Evolutionary conservation across 208 protist species (phyloP).

Genomic region (Leishmania mexicana): DNA sequence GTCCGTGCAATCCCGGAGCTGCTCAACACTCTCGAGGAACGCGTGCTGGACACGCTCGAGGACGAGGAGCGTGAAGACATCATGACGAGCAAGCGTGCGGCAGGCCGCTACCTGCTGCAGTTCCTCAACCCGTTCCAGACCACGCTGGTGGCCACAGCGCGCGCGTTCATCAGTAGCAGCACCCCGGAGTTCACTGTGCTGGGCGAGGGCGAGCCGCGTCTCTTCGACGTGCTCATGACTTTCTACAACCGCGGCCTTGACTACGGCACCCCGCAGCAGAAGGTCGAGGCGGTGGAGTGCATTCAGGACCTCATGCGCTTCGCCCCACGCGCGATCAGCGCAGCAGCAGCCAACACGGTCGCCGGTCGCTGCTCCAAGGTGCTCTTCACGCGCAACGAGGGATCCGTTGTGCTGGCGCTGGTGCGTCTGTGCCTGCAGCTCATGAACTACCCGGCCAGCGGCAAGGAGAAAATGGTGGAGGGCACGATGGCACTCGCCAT

Average conservation of each 20-base stretch:
- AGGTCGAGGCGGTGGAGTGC: conserved; percentile 88
- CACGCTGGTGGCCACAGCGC: conserved; percentile 65
- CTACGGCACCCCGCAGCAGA: conserved; percentile 86
- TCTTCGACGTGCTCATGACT: conserved; percentile 85
- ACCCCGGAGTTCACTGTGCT: conserved; percentile 74
- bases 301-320: conserved; percentile 87
- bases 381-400: conserved; percentile 90
- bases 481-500: conserved; percentile 89
- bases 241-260: conserved; percentile 91
- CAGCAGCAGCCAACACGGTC: conserved; percentile 73
- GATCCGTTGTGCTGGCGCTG: conserved; percentile 80
- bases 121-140: conserved; percentile 76
- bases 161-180: conserved; percentile 49
- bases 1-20: conserved; percentile 66
- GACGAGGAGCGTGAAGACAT: conserved; percentile 80
- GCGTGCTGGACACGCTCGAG: conserved; percentile 60
- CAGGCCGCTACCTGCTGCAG: conserved; percentile 84
- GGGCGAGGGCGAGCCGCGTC: conserved; percentile 69
- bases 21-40: conserved; percentile 66
- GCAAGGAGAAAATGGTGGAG: conserved; percentile 92
- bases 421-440: conserved; percentile 86
- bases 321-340: conserved; percentile 73
- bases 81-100: conserved; percentile 77
- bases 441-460: conserved; percentile 76
- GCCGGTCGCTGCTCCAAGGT: conserved; percentile 91